These are phyloP conservation scores for Areca catechu DNA, from an alignment of 176 grass and related monocot genomes.

Conservation along the genomic window DNA sequence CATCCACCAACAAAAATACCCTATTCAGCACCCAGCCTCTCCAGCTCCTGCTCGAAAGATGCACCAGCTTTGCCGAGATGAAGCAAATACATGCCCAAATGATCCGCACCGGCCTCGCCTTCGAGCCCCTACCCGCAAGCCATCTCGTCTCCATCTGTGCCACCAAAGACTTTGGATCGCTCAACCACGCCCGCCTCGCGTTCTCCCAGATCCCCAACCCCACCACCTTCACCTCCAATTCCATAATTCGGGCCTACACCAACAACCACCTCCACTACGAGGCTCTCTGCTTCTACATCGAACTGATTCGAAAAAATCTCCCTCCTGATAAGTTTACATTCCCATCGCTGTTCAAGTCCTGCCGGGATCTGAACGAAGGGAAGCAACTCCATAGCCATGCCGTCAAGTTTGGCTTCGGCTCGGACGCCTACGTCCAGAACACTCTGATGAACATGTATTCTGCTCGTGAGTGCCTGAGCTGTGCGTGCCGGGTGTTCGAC, in stretches of 20 bases:
- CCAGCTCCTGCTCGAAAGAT: conserved; percentile 4
- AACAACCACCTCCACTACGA: not conserved
- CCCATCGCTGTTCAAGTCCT: conserved; percentile 8
- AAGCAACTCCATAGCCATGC: conserved; percentile 16
- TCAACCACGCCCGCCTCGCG: conserved; percentile 8
- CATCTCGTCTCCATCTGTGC: conserved; percentile 1
- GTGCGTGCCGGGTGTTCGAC: conserved; percentile 2
- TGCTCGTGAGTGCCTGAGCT: conserved; percentile 4
- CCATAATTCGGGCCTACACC: conserved; percentile 13
- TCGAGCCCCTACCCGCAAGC: not conserved
- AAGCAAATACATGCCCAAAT: conserved; percentile 14
- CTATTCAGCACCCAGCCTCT: no score
- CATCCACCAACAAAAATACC: not conserved
- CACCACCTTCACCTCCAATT: conserved; percentile 16
- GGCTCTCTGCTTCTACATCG: conserved; percentile 6
- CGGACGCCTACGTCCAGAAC: conserved; percentile 10
- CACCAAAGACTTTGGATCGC: not conserved
- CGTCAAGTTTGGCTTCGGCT: conserved; percentile 11
- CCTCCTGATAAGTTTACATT: conserved; percentile 9
- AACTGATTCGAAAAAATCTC: not conserved
- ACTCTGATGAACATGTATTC: conserved; percentile 13
- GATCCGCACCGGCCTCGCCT: conserved; percentile 5
- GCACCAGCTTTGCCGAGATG: conserved; percentile 4
- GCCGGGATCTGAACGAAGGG: conserved; percentile 1
- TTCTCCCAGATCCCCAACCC: conserved; percentile 7